Base-by-base conservation (phyloP, 106 monocot genomes). In the Allium fistulosum region DNA sequence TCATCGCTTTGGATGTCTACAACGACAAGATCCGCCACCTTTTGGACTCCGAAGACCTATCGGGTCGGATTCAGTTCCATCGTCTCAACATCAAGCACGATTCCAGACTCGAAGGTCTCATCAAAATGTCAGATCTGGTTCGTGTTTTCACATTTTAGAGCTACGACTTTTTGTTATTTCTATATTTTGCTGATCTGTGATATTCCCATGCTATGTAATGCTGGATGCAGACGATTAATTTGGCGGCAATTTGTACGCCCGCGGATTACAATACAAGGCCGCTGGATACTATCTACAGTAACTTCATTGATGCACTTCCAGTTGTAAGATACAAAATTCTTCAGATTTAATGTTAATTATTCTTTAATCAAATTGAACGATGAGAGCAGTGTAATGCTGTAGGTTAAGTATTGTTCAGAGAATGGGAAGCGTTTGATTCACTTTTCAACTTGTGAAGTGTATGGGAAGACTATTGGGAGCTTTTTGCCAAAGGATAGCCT, bases 391-490 rank as follows among this genome's bases (percentile, higher is more conserved):
- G 0, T 59, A 1, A 18, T 59, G 49, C 57, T 76, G 74, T 70
- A 88, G 88, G 88, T 88, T 55, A 81, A 74, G 71, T 88, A 88
- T 45, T 88, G 88, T 53, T 83, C 80, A 10, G 88, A 88, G 68
- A 88, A 79, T 49, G 62, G 65, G 28, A 88, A 84, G 72, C 79
- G 88, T 56, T 69, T 88, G 28, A 88, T 88, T 49, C 88, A 88
- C 56, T 88, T 88, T 71, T 88, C 84, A 46, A 88, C 88, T 47
- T 88, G 88, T 56, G 88, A 88, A 67, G 70, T 88, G 10, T 88
- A 81, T 26, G 88, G 88, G 11, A 88, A 88, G 74, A 88, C 88
- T 12, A 81, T 88, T 57, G 81, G 84, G 8, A 79, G 81, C 76
- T 88, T 88, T 73, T 81, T 84, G 26, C 84, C 84, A 13, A 81